phyloP scores from a whole-genome alignment of 2,329 filamentous ascomycete genomes.

The Colletotrichum truncatum region DNA sequence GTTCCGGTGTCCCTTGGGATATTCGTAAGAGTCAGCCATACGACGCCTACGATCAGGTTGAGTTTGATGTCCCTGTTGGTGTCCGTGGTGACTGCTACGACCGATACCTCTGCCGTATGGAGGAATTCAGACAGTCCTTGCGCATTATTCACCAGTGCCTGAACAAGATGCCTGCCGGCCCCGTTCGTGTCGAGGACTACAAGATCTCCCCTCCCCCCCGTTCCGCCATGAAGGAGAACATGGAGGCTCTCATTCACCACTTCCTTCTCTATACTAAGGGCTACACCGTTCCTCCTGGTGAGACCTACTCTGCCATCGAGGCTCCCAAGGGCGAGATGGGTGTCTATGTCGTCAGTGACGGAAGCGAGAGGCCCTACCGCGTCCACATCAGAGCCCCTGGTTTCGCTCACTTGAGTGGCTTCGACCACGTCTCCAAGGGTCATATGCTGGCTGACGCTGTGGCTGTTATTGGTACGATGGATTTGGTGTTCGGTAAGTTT shows the following conservation, averaged over 20 bases:
- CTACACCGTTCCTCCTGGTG: constrained; percentile 94
- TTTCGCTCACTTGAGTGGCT: constrained; percentile 93
- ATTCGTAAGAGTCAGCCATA: constrained; percentile 97
- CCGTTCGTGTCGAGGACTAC: constrained; percentile 97
- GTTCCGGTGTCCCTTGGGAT: constrained; percentile 95
- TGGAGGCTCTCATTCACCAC: constrained; percentile 99
- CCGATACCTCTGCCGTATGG: constrained; percentile 98
- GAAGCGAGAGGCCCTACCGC: constrained; percentile 94
- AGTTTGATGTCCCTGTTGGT: constrained; percentile 97
- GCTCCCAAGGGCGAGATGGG: constrained; percentile 99
- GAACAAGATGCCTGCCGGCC: constrained; percentile 97
- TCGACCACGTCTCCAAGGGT: constrained; percentile 92
- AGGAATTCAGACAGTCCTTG: constrained; percentile 98
- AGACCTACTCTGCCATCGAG: constrained; percentile 98
- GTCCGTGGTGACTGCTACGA: constrained; percentile 99
- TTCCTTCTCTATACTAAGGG: constrained; percentile 99
- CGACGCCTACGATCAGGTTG: constrained; percentile 96
- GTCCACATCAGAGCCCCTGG: constrained; percentile 98
- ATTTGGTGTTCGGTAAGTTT: constrained; percentile 83
- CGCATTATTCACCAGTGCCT: constrained; percentile 99
- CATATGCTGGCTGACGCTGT: constrained; percentile 97
- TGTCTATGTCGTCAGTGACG: constrained; percentile 95
- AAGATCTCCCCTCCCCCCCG: constrained; percentile 97
- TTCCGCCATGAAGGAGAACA: constrained; percentile 99
- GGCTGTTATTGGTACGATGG: constrained; percentile 91